Conservation (phyloP, 306 rosid genomes). For the Citrullus amarus region DNA sequence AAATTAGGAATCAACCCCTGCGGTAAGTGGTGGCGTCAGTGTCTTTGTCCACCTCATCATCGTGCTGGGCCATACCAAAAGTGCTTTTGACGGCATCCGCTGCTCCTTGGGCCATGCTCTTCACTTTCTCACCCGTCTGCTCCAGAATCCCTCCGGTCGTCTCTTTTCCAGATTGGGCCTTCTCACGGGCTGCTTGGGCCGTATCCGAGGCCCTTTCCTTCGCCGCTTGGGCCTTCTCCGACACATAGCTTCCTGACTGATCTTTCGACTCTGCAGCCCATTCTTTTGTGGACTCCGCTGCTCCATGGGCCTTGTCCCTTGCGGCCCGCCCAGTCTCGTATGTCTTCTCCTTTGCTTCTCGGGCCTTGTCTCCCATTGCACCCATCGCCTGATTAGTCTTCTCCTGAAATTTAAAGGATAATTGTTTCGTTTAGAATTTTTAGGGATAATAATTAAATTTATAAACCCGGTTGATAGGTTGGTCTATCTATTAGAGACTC, state of each 20-base stretch:
- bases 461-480: too few relatives aligned
- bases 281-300: slow-evolving; percentile 13
- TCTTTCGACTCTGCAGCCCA: not conserved
- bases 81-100: slow-evolving; percentile 43
- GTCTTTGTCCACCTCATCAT: not conserved
- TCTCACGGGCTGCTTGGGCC: slow-evolving; percentile 20
- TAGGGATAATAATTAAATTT: too few relatives aligned
- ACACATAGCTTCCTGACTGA: too few relatives aligned
- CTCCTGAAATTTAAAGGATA: not conserved
- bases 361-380: slow-evolving; percentile 21
- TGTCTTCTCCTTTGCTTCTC: slow-evolving; percentile 17
- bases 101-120: slow-evolving; percentile 36
- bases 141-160: slow-evolving; percentile 27
- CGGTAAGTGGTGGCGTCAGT: not conserved
- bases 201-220: slow-evolving; percentile 19
- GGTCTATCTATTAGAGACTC: too few relatives aligned
- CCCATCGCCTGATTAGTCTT: slow-evolving; percentile 35
- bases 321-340: slow-evolving; percentile 6
- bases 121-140: slow-evolving; percentile 50
- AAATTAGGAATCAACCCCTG: not conserved
- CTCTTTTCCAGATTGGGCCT: slow-evolving; percentile 22
- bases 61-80: slow-evolving; percentile 31
- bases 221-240: not conserved
- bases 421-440: too few relatives aligned
- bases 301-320: slow-evolving; percentile 14